phyloP scores from a whole-genome alignment of 306 rosid genomes.

The Erythrophleum fordii region DNA sequence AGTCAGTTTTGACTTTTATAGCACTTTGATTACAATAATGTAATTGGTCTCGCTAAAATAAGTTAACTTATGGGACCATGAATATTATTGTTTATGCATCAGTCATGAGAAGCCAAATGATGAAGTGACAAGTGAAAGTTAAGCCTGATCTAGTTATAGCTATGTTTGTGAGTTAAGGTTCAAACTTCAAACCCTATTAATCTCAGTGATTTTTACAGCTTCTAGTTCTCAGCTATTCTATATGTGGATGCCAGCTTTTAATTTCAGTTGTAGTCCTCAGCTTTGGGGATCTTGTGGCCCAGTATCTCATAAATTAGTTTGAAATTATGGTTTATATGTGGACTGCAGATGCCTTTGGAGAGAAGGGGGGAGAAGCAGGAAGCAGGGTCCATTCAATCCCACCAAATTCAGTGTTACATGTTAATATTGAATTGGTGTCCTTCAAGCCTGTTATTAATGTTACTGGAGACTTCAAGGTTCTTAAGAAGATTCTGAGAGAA shows the following conservation, averaged over 20 bases:
- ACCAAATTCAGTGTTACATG: slow-evolving; percentile 52
- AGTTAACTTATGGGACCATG: not conserved
- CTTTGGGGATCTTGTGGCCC: slow-evolving; percentile 14
- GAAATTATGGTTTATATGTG: slow-evolving; percentile 29
- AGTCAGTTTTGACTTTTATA: not conserved
- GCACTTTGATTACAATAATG: slow-evolving; percentile 19
- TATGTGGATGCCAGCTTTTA: slow-evolving; percentile 25
- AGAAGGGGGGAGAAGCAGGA: slow-evolving; percentile 51
- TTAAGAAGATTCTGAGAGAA: slow-evolving; percentile 68
- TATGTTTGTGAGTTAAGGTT: slow-evolving; percentile 11
- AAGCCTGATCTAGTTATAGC: slow-evolving; percentile 24
- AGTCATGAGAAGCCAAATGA: slow-evolving; percentile 9
- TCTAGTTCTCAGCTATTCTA: slow-evolving; percentile 1
- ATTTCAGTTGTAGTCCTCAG: slow-evolving; percentile 20
- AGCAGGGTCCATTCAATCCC: slow-evolving; percentile 52
- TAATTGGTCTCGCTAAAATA: slow-evolving; percentile 10
- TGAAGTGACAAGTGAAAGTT: slow-evolving; percentile 1
- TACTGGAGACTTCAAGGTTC: slow-evolving; percentile 68
- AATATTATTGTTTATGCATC: not conserved
- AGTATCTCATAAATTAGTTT: slow-evolving; percentile 31
- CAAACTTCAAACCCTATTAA: not conserved
- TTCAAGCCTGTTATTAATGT: slow-evolving; percentile 72
- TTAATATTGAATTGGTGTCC: slow-evolving; percentile 66
- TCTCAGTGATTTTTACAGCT: not conserved
- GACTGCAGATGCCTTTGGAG: slow-evolving; percentile 62